A percentile compares a stretch with the other conserved stretches of the same genome.
phyloP scores from a whole-genome alignment of 768 basidiomycete genomes.

The Zangia roseola region DNA sequence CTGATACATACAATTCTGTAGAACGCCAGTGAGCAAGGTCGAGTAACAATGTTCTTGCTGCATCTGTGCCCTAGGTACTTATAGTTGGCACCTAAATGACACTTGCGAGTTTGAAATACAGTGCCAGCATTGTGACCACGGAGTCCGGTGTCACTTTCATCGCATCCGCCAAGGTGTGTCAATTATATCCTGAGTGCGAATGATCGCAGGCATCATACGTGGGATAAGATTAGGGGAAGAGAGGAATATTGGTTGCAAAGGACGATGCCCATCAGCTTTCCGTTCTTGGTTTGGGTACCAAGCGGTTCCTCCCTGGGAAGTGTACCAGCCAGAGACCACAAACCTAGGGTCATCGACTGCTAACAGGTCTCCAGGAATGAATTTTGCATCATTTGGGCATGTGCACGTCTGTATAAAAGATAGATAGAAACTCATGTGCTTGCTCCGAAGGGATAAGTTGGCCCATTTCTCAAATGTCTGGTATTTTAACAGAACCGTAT shows the following conservation, averaged over 20 bases:
- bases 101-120: no score
- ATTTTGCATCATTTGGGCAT: constrained; percentile 42
- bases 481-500: constrained; percentile 11
- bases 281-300: constrained; percentile 49
- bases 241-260: no score
- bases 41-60: no score
- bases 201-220: no score
- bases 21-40: not conserved
- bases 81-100: no score
- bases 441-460: not conserved
- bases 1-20: not conserved
- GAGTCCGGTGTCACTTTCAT: no score
- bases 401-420: not conserved
- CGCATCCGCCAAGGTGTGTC: no score
- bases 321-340: constrained; percentile 42
- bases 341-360: constrained; percentile 42
- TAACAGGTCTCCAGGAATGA: constrained; percentile 35
- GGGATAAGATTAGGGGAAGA: not conserved
- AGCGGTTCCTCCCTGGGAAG: constrained; percentile 43
- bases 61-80: no score
- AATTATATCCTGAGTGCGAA: no score
- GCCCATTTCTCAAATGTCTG: constrained; percentile 4
- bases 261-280: constrained; percentile 50
- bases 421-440: not conserved
- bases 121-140: no score